Evolutionary conservation across 2,329 filamentous ascomycete genomes (phyloP), one percentile per base, ranked within the genome.

Genomic region (Fusarium xyrophilum): DNA sequence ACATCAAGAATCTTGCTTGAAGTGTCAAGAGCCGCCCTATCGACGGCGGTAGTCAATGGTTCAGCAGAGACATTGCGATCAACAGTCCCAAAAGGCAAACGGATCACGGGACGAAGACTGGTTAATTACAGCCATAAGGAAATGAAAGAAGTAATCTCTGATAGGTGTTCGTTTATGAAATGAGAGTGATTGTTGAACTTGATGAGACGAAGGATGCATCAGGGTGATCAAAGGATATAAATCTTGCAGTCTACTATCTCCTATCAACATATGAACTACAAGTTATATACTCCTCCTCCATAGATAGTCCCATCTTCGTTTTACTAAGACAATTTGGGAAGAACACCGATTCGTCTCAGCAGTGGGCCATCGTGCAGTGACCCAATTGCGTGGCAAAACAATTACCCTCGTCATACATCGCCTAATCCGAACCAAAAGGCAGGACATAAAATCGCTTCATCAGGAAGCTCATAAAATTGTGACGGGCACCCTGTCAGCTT

Each of bases 1-100:
- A 83, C 73, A n/a, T 74, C 70, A 3, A 83, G 70, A 10, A 83
- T 78, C 13, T 70, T 74, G 9, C 75, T 68, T 7, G 80, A 77
- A 0, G 68, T 76, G 28, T 79, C 72, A 2, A 80, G 71, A 9
- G 76, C 74, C 1, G 44, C 27, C 3, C 63, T 54, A 43, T 79
- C 77, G 5, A 80, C 56, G 0, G 52, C 19, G 0, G 63, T 19
- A 54, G 59, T 46, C 28, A 70, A 32, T 15, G 54, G 53, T 3
- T 53, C 52, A 25, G 47, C n/a, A 3, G 43, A 40, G 8, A 32
- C 23, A n/a, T 63, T 13, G 5, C 7, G 23, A n/a, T 25, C 6
- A 1, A 17, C 9, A 35, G 52, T 17, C 17, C 21, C 30, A 3
- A 32, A 19, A 35, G 19, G 56, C 28, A 42, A 38, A 2, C 52